Evolutionary conservation across 2,329 filamentous ascomycete genomes (phyloP), one percentile per base, ranked within the genome.

Genomic region (Emmonsia crescens): DNA sequence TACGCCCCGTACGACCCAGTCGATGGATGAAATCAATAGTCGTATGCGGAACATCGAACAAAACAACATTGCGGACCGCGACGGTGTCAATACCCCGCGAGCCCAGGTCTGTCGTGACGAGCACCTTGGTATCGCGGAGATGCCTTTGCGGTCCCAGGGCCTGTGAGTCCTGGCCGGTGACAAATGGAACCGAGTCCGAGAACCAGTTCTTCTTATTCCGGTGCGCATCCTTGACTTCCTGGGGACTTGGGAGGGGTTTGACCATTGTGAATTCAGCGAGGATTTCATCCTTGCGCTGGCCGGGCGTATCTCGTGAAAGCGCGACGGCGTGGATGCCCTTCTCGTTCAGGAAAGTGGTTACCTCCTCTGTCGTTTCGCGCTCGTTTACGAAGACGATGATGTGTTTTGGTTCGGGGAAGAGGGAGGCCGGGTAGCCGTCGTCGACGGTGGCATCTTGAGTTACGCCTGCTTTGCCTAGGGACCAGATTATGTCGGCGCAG

Each of bases 1-100:
- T 97, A 40, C 94, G 84, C 0, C 94, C 94, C 1, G 94, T 91
- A 62, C 94, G 84, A 19, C 94, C 94, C 4, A 97, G 84, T 19
- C 95, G 88, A 75, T 99, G 95, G 70, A 99, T 96, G 70, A 99
- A 99, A 75, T 99, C 95, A 63, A 99, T 95, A 0, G 91, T 96
- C 0, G 90, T 96, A 72, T 97, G 93, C 4, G 94, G 94, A n/a
- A 99, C 93, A 72, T 99, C 91, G 74, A 96, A 97, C 31, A 99
- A 78, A 60, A 99, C 87, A 59, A 99, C 94, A 67, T 96, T 90
- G 62, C 89, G 84, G 21, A 97, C 93, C 21, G 90, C 88, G 36
- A 96, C 77, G 0, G 94, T 99, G 74, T 99, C 94, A 68, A 99
- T 96, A 65, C 94, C 94, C 67, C 94, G 80, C 5, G 91, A 96